Base-by-base conservation (phyloP, 106 monocot genomes). In the Dioscorea alata region DNA sequence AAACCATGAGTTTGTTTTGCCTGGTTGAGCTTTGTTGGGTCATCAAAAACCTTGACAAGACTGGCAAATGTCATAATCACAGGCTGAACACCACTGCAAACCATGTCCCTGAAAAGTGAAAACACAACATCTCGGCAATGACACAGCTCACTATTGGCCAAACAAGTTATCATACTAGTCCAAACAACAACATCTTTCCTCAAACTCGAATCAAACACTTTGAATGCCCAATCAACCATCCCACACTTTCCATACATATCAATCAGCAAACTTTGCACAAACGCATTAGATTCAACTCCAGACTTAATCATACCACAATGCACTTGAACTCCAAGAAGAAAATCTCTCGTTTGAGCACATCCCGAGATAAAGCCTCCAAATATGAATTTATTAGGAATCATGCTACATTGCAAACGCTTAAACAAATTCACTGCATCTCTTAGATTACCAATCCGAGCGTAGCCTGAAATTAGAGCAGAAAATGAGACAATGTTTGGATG, bases 171-270 rank as follows among this genome's bases (percentile, higher is more conserved):
- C 78, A 91, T 84, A 12, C 78, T 67, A 64, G 81, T 91, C 83
- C 84, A 91, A 53, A 74, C 50, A 16, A 77, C 84, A 6, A 79
- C 75, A 69, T 82, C 74, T 67, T 57, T 79, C 17, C 69, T 50
- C 20, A 57, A 31, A 23, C 57, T 71, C 23, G 51, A 66, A 31
- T 79, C 50, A 35, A 91, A 91, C 18, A 79, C 66, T 31, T 57
- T 74, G 86, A 75, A 79, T 23, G 73, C 68, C 14, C 59, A 61
- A 50, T 68, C 69, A 57, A 83, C 21, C 58, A 73, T 64, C 18
- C 78, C 83, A 48, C 76, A 85, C 33, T 70, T 85, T 2, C 68
- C 76, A 48, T 89, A 89, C 85, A 89, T 82, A 50, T 89, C 77
- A 17, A 89, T 71, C 71, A 89, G 61, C 6, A 69, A 50, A 53